Conservation (phyloP, 108 stramenopile genomes). For the Skeletonema menzelii region DNA sequence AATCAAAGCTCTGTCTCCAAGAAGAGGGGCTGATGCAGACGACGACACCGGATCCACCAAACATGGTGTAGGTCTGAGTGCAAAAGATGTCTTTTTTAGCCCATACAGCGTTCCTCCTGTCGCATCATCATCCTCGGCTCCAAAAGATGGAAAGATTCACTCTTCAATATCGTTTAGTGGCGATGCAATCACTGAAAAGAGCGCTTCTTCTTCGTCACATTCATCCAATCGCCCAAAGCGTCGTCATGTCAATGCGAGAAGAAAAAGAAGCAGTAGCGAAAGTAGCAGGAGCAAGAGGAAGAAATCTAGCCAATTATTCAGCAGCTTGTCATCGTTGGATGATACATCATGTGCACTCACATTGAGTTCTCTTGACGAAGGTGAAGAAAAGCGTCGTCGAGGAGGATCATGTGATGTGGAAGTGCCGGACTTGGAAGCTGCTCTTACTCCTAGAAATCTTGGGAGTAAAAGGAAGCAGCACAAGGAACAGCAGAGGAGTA, state of each 20-base stretch:
- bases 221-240: neutral
- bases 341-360: neutral
- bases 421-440: slow-evolving; percentile 3
- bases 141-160: neutral
- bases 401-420: neutral
- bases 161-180: neutral
- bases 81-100: neutral
- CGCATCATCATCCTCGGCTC: neutral
- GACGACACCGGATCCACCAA: too few species aligned
- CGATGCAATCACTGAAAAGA: neutral
- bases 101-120: neutral
- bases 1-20: neutral
- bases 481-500: neutral
- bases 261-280: neutral
- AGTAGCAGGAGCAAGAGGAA: too few species aligned
- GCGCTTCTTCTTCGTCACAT: neutral
- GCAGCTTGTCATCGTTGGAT: neutral
- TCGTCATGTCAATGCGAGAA: neutral
- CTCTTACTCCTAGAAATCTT: neutral
- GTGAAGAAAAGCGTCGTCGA: neutral
- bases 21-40: neutral
- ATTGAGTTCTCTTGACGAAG: neutral
- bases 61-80: too few species aligned
- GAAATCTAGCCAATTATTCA: neutral
- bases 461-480: neutral